These are phyloP conservation scores for Emmonsiellopsis sp. DNA, from an alignment of 2,329 filamentous ascomycete species.

Conservation along the genomic window DNA sequence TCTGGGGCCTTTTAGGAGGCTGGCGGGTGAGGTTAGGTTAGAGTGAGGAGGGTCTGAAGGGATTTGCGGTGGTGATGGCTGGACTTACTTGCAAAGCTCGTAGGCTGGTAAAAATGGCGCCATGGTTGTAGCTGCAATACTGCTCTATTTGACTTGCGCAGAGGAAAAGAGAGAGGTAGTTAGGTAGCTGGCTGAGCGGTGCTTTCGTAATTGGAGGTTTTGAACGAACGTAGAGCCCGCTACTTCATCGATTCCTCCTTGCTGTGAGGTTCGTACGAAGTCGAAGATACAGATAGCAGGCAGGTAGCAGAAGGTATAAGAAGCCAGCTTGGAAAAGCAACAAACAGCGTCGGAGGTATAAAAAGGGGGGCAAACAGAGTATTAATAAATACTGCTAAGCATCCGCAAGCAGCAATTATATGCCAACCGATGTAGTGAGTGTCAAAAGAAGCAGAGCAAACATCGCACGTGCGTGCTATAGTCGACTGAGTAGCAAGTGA, in stretches of 20 bases:
- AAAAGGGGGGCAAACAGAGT: neutral
- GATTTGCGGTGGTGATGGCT: neutral
- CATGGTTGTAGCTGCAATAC: neutral
- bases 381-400: neutral
- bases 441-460: no score
- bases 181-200: no score
- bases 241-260: no score
- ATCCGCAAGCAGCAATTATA: no score
- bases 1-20: conserved; percentile 6
- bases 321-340: neutral
- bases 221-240: no score
- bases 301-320: neutral
- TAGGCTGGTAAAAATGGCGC: neutral
- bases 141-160: neutral
- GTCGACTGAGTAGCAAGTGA: neutral
- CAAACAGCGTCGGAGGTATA: neutral
- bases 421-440: no score
- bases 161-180: no score
- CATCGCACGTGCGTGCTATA: no score
- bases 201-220: no score
- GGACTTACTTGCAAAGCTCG: neutral
- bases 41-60: neutral
- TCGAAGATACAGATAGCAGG: no score
- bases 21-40: neutral
- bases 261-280: no score